These are phyloP conservation scores for Buddleja alternifolia DNA, from an alignment of 257 asterid species.

Conservation along the genomic window DNA sequence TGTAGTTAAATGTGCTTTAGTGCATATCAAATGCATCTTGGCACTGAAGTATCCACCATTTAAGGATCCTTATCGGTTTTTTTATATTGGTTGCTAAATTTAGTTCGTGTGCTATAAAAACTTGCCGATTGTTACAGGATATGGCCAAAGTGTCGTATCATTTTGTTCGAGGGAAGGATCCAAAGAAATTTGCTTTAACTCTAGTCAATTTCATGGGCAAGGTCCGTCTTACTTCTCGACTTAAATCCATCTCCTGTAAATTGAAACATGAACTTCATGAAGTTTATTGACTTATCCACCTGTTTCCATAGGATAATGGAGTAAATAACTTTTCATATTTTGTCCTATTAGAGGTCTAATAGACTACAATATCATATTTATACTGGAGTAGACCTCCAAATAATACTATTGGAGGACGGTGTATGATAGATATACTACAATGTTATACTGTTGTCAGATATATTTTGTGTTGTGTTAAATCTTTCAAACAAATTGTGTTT, in stretches of 20 bases:
- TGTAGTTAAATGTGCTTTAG: conserved; percentile 7
- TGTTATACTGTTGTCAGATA: background rate
- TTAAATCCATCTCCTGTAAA: conserved; percentile 5
- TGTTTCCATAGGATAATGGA: conserved; percentile 3
- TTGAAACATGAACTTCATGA: background rate
- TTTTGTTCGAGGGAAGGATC: conserved; percentile 84
- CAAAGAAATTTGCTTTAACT: conserved; percentile 81
- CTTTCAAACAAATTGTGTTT: conserved; percentile 12
- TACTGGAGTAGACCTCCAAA: background rate
- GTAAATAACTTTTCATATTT: background rate
- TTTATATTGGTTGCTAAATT: conserved; percentile 22
- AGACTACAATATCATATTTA: background rate
- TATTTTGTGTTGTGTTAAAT: background rate
- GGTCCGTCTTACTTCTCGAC: conserved; percentile 45
- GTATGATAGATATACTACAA: background rate
- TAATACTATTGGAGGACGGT: conserved; percentile 3
- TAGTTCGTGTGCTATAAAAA: conserved; percentile 9
- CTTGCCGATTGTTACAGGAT: conserved; percentile 58
- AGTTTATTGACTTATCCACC: background rate
- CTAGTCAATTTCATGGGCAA: conserved; percentile 91
- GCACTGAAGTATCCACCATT: background rate
- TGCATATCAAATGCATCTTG: conserved; percentile 10
- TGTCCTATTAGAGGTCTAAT: background rate
- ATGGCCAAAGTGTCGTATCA: conserved; percentile 88
- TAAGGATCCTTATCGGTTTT: conserved; percentile 23